phyloP scores from a whole-genome alignment of 345 rosid species.

The Xanthoceras sorbifolium region DNA sequence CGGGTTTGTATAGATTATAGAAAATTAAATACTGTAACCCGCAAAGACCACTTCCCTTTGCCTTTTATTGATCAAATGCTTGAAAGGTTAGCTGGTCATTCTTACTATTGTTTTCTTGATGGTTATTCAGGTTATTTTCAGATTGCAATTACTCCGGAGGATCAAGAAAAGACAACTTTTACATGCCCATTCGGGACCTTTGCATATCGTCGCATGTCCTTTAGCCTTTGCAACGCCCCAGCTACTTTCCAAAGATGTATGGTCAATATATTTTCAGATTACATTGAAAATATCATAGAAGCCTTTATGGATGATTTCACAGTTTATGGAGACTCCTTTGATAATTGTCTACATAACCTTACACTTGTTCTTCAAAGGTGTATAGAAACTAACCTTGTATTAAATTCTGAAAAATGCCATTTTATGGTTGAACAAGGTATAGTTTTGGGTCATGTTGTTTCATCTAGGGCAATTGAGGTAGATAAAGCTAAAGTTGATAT shows the following conservation, averaged over 20 bases:
- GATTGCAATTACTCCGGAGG: neutral
- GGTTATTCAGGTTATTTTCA: neutral
- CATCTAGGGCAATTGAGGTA: neutral
- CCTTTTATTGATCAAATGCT: conserved; percentile 6
- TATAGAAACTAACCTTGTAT: conserved; percentile 3
- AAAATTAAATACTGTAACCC: neutral
- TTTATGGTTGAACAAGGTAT: neutral
- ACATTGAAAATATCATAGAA: neutral
- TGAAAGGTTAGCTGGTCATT: neutral
- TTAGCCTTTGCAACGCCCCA: conserved; percentile 2
- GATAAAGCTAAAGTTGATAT: neutral
- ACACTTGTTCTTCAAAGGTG: neutral
- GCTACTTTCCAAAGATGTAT: neutral
- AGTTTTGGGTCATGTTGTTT: neutral
- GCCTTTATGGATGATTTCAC: conserved; percentile 11
- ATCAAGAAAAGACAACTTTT: conserved; percentile 11
- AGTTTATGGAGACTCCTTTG: neutral
- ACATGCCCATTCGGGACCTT: conserved; percentile 11
- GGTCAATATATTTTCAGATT: neutral
- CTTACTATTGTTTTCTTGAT: conserved; percentile 1
- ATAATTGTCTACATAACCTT: neutral
- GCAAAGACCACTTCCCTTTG: neutral
- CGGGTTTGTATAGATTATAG: conserved; percentile 2
- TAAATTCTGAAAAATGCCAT: conserved; percentile 2
- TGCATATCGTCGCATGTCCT: neutral